phyloP scores from a whole-genome alignment of 352 stramenopile genomes.

The Phytophthora pinifolia region DNA sequence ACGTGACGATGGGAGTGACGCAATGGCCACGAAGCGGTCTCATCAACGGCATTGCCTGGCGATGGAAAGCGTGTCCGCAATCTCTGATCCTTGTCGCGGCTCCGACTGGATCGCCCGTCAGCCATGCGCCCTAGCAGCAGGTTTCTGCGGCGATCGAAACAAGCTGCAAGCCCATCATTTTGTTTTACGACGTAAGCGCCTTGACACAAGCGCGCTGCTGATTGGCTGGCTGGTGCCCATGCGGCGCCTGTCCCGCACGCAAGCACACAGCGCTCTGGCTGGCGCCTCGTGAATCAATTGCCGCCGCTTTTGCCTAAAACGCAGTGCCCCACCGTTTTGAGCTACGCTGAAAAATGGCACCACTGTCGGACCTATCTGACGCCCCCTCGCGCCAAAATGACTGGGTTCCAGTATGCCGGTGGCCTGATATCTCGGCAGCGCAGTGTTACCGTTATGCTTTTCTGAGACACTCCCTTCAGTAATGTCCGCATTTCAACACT shows the following conservation, averaged over 20 bases:
- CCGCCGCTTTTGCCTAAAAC: too few species aligned
- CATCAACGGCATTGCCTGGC: neutral
- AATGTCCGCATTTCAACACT: slow-evolving; percentile 7
- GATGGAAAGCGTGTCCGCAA: neutral
- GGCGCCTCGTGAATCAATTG: too few species aligned
- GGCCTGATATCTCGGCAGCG: slow-evolving; percentile 24
- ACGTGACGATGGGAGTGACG: neutral
- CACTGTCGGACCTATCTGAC: slow-evolving; percentile 14
- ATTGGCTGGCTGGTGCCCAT: slow-evolving; percentile 19
- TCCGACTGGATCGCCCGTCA: slow-evolving; percentile 3
- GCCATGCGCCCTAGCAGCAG: neutral
- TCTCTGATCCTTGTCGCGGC: slow-evolving; percentile 12
- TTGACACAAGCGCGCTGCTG: slow-evolving; percentile 8
- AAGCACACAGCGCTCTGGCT: slow-evolving; percentile 14
- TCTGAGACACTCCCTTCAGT: slow-evolving; percentile 1
- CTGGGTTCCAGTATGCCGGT: slow-evolving; percentile 17
- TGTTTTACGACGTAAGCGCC: too few species aligned
- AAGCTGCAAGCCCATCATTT: too few species aligned
- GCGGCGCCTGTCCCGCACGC: slow-evolving; percentile 9
- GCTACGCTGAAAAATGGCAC: slow-evolving; percentile 5
- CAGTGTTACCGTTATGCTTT: slow-evolving; percentile 4
- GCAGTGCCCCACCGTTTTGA: too few species aligned
- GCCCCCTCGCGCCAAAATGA: slow-evolving; percentile 3
- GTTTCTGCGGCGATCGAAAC: slow-evolving; percentile 13
- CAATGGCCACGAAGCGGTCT: neutral